Conservation (phyloP, 257 asterid genomes). For the Penstemon barbatus region DNA sequence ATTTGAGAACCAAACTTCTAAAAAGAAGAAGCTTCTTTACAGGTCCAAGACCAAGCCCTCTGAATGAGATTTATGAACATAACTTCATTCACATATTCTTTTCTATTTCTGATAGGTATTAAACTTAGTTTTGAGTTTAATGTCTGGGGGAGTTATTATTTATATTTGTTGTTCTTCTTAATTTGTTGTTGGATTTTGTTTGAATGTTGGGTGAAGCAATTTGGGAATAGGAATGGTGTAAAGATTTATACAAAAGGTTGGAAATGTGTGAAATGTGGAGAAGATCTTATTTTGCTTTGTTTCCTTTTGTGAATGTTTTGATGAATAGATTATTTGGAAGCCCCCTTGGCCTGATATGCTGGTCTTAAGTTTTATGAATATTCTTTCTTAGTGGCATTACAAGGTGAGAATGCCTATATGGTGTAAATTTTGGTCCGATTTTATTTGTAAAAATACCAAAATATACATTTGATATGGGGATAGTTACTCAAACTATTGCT, state of each 20-base stretch:
- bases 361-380: no score
- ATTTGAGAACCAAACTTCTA: constrained; percentile 80
- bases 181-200: constrained; percentile 44
- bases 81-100: constrained; percentile 48
- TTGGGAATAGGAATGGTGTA: constrained; percentile 29
- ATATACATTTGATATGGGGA: no score
- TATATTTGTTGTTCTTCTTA: constrained; percentile 35
- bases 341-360: no score
- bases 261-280: constrained; percentile 33
- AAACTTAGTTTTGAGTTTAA: constrained; percentile 36
- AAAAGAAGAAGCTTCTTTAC: constrained; percentile 86
- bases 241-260: constrained; percentile 31
- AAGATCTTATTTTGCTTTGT: background rate
- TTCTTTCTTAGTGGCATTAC: no score
- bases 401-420: no score
- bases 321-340: no score
- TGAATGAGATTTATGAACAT: constrained; percentile 39
- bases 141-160: constrained; percentile 37
- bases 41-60: constrained; percentile 82
- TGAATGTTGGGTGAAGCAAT: constrained; percentile 32
- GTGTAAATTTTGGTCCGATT: no score
- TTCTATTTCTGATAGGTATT: constrained; percentile 36
- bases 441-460: no score
- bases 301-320: no score
- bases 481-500: no score